Conservation (phyloP, 352 stramenopile genomes). For the Pythium apleroticum region DNA sequence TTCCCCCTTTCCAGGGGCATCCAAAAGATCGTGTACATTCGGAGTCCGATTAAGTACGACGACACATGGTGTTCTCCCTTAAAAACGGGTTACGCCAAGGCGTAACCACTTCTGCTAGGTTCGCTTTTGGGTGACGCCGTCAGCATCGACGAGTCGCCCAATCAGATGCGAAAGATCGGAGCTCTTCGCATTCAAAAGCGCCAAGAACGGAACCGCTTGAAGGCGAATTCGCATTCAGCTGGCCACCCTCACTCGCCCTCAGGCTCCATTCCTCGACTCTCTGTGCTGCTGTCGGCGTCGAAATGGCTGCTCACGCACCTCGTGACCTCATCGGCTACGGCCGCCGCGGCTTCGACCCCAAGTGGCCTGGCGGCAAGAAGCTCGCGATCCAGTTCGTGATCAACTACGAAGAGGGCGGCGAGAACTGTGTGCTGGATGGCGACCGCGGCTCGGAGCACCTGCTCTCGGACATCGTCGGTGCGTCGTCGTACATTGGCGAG, state of each 20-base stretch:
- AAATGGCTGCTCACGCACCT: slow-evolving; percentile 20
- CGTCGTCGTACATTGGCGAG: slow-evolving; percentile 61
- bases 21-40: slow-evolving; percentile 24
- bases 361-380: slow-evolving; percentile 84
- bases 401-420: slow-evolving; percentile 97
- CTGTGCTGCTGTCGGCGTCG: background rate
- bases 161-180: slow-evolving; percentile 4
- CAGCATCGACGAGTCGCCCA: background rate
- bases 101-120: slow-evolving; percentile 8
- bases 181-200: slow-evolving; percentile 14
- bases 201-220: background rate
- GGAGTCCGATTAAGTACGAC: slow-evolving; percentile 23
- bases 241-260: background rate
- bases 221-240: slow-evolving; percentile 32
- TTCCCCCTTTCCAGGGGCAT: slow-evolving; percentile 16
- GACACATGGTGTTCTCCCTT: background rate
- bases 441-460: slow-evolving; percentile 90
- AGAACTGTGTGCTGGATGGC: slow-evolving; percentile 92
- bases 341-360: slow-evolving; percentile 55
- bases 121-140: background rate
- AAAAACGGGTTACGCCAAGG: slow-evolving; percentile 1
- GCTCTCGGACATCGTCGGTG: slow-evolving; percentile 92
- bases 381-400: slow-evolving; percentile 94
- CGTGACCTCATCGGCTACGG: slow-evolving; percentile 91
- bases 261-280: background rate